Evolutionary conservation across 1,284 basidiomycete species (phyloP), one percentile per base, ranked within the genome.

Genomic region (Marasmius sp.): DNA sequence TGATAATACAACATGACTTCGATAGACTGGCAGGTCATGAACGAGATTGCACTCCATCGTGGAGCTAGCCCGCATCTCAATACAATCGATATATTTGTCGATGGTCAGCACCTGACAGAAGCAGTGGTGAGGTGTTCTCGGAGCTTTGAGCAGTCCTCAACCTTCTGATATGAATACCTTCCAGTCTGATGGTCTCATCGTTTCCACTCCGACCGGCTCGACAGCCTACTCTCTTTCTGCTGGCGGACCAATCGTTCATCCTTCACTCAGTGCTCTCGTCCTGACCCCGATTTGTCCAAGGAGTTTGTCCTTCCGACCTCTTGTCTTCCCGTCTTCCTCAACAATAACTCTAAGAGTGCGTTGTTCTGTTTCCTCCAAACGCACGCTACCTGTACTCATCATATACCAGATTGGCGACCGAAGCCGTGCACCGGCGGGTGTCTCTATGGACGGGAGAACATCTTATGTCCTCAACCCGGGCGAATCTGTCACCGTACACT

Each of bases 151-250:
- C 27, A 27, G 27, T 27, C 49, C 41, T 38, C 63, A 62, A 34
- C 41, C 63, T n/a, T 58, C 57, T 45, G 10, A 48, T 61, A 63
- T 38, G 61, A 39, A 49, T 67, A 59, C 41, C 59, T 60, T 22
- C 22, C 70, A 95, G 94, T 94, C 95, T 38, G 96, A 98, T 70
- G 96, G 96, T 18, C 79, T 98, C 55, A 95, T 98, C 61, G 88
- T 98, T 52, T 94, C 95, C 0, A 98, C 65, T n/a, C 62, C 65
- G 18, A 66, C 65, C 20, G 65, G 65, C 41, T 66, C 65, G 8
- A 98, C 97, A 0, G 96, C 97, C 2, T 98, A 98, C 75, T 97
- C 95, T 1, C 84, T 98, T 39, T 97, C 95, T 1, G 94, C 96
- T 0, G 96, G 96, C 27, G 96, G 96, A 7, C 96, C 97, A 0